Base-by-base conservation (phyloP, 2,329 filamentous ascomycete species). In the Diaporthe amygdali region DNA sequence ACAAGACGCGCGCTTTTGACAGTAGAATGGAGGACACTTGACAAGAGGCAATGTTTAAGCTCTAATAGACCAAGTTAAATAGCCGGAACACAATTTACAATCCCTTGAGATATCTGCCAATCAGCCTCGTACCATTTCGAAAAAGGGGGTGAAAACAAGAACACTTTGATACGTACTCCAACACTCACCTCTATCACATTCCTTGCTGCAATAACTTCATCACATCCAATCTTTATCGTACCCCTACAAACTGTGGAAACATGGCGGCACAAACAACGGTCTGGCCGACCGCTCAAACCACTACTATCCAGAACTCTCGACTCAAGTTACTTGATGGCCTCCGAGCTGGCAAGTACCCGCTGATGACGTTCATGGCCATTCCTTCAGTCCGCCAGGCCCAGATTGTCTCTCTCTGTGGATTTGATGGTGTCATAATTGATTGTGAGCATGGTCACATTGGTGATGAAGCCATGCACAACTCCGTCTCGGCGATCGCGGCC, bases 341-440 rank as follows among this genome's bases (percentile, higher is more conserved):
- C 73, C 79, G 77, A 69, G 74, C 78, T 17, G 79, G 79, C 30
- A 78, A 81, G 27, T 83, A 78, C 70, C 84, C 84, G 0, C 70
- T 86, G 4, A 82, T 86, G 83, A 87, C 85, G 5, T 87, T 88
- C 74, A 78, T 87, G 76, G 85, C 81, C 34, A 78, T 87, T 12
- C 83, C 84, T 2, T 85, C 84, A 0, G 78, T 86, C 0, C 82
- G 86, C 49, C 77, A 79, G 71, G 85, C 86, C 41, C 86, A 88
- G 70, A 83, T 87, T 17, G 82, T 88, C 12, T 81, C 85, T 10
- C 76, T 83, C 54, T 86, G 85, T 2, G 85, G 84, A 9, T 76
- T 87, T 12, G 85, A 87, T 69, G 84, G 83, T 66, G 82, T 88
- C 55, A 84, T 86, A 61, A 72, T 77, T 47, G 76, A 77, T 68